Evolutionary conservation across 73 alveolate species (phyloP).

Genomic region (Paraurostyla sp.): DNA sequence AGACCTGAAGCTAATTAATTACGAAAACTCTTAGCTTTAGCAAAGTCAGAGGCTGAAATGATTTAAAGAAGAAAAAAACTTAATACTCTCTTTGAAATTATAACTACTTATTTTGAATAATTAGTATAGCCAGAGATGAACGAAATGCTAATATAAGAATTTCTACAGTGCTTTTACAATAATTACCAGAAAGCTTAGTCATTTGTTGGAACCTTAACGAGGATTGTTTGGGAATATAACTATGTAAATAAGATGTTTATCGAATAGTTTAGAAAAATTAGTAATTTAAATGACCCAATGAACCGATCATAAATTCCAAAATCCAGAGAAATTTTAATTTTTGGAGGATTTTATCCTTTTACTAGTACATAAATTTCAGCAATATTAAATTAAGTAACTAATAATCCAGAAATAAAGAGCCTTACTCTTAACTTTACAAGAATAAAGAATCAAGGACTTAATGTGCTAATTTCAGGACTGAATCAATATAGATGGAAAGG

Average conservation of each 20-base stretch:
- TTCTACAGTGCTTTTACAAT: slow-evolving; percentile 47
- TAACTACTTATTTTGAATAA: slow-evolving; percentile 30
- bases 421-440: slow-evolving; percentile 51
- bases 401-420: neutral
- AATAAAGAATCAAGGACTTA: slow-evolving; percentile 51
- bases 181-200: slow-evolving; percentile 22
- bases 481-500: slow-evolving; percentile 47
- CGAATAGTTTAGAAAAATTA: slow-evolving; percentile 18
- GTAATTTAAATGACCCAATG: neutral
- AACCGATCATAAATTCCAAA: neutral
- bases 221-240: slow-evolving; percentile 62
- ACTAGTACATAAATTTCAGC: slow-evolving; percentile 19
- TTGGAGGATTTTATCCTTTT: slow-evolving; percentile 68
- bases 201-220: slow-evolving; percentile 38
- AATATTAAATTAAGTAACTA: neutral
- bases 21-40: slow-evolving; percentile 60
- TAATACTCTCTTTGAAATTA: slow-evolving; percentile 18
- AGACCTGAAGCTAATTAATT: slow-evolving; percentile 57
- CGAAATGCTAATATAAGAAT: slow-evolving; percentile 7
- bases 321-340: slow-evolving; percentile 12
- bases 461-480: neutral
- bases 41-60: slow-evolving; percentile 68
- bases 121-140: slow-evolving; percentile 31
- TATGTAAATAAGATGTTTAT: slow-evolving; percentile 65
- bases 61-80: slow-evolving; percentile 5